phyloP scores from a whole-genome alignment of 2,329 filamentous ascomycete species.

The Sclerotinia nivalis region DNA sequence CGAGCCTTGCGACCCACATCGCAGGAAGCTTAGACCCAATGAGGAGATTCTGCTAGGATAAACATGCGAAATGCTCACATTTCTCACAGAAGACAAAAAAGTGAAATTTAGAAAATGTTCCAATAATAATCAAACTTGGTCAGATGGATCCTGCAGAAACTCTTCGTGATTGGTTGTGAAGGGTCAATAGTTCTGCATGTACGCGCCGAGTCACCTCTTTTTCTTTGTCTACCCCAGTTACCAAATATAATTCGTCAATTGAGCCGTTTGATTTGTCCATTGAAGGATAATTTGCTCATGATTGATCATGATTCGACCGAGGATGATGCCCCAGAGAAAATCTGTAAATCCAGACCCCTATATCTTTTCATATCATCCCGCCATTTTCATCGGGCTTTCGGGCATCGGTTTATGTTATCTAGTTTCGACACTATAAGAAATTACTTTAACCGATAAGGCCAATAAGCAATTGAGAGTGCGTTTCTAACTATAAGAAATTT shows the following conservation, averaged over 20 bases:
- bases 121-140: conserved; percentile 27
- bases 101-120: conserved; percentile 13
- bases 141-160: conserved; percentile 23
- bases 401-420: conserved; percentile 5
- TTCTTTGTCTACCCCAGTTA: conserved; percentile 21
- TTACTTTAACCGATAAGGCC: not conserved
- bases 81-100: conserved; percentile 3
- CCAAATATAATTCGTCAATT: conserved; percentile 32
- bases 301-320: conserved; percentile 14
- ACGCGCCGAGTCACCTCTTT: conserved; percentile 31
- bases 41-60: not conserved
- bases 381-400: conserved; percentile 15
- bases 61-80: conserved; percentile 11
- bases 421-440: conserved; percentile 9
- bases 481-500: conserved; percentile 1
- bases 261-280: conserved; percentile 5
- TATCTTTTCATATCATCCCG: conserved; percentile 2
- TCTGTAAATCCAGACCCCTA: conserved; percentile 15
- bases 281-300: not conserved
- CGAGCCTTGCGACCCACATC: conserved; percentile 8
- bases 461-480: conserved; percentile 6
- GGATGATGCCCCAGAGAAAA: conserved; percentile 9
- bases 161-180: conserved; percentile 30
- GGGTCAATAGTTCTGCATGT: conserved; percentile 28
- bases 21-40: conserved; percentile 18